phyloP scores from a whole-genome alignment of 768 basidiomycete genomes.

The Tulasnella calospora region DNA sequence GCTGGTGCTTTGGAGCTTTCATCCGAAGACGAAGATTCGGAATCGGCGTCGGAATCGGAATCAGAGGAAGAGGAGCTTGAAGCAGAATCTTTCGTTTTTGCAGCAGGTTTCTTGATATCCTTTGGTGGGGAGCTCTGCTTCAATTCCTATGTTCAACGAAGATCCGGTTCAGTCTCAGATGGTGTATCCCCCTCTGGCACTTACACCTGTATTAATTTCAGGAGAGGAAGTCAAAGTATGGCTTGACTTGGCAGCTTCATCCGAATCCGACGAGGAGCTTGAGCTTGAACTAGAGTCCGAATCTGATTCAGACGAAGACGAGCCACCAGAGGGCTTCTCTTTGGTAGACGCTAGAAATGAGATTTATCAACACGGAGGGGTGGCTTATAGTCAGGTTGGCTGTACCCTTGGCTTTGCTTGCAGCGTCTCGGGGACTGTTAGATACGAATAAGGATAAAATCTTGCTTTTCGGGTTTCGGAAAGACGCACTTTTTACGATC shows the following conservation, averaged over 20 bases:
- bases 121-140: not conserved
- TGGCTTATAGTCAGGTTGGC: not conserved
- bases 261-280: slow-evolving; percentile 30
- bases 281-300: slow-evolving; percentile 30
- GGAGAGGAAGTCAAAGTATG: slow-evolving; percentile 18
- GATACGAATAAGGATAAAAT: not conserved
- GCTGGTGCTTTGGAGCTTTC: not conserved
- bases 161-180: not conserved
- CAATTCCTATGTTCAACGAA: not conserved
- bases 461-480: not conserved
- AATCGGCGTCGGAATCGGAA: slow-evolving; percentile 34
- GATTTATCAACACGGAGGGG: no score
- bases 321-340: not conserved
- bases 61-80: slow-evolving; percentile 30
- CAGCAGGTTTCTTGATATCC: not conserved
- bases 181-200: not conserved
- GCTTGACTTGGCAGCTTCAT: slow-evolving; percentile 6
- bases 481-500: not conserved
- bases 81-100: not conserved
- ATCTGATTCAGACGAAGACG: slow-evolving; percentile 16
- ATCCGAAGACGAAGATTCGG: slow-evolving; percentile 21
- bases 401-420: not conserved
- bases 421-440: not conserved
- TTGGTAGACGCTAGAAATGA: not conserved
- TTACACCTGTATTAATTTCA: slow-evolving; percentile 1